Evolutionary conservation across 345 rosid species (phyloP).

Genomic region (Lepidium sativum): DNA sequence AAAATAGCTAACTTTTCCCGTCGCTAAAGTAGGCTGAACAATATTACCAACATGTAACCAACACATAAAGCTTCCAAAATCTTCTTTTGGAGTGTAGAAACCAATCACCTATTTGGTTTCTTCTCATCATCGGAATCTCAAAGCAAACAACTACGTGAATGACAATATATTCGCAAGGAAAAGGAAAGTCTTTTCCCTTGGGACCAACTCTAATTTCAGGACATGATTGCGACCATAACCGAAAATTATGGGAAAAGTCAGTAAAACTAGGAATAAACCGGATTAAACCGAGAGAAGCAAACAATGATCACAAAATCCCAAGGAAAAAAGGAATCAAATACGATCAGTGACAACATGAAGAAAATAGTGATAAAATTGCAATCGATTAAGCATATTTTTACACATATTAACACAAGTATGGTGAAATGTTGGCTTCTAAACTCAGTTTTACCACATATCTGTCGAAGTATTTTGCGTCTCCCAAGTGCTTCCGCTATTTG

Average conservation of each 20-base stretch:
- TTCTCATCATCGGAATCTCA: slow-evolving; percentile 6
- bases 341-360: neutral
- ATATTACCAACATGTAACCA: neutral
- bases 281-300: neutral
- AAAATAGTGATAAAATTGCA: neutral
- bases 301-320: neutral
- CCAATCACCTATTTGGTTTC: neutral
- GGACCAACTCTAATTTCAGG: neutral
- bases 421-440: too few relatives aligned
- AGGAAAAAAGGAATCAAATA: neutral
- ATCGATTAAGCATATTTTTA: neutral
- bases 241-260: slow-evolving; percentile 5
- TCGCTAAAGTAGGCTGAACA: neutral
- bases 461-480: too few relatives aligned
- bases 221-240: slow-evolving; percentile 5
- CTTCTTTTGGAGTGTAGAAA: neutral
- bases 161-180: neutral
- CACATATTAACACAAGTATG: neutral
- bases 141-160: neutral
- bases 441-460: too few relatives aligned
- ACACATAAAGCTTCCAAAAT: neutral
- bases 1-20: slow-evolving; percentile 15
- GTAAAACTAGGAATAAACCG: neutral
- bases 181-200: neutral
- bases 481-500: too few relatives aligned